Percentiles rank a stretch among this genome's conserved stretches.
Evolutionary conservation across 495 filamentous ascomycete species (phyloP).

Genomic region (Apiosordaria backusii): DNA sequence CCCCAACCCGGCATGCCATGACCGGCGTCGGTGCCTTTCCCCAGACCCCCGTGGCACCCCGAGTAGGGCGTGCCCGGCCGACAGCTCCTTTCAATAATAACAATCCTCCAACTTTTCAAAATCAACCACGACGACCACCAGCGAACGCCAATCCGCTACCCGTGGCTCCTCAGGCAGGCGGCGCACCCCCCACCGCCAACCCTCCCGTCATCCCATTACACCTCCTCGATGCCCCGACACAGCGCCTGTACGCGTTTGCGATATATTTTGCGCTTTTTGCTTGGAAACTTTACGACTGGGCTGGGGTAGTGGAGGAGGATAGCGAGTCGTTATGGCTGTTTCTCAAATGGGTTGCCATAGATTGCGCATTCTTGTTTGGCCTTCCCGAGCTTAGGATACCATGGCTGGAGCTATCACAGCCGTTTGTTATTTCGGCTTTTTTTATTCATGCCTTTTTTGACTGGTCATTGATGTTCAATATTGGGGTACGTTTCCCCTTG

Average conservation of each 20-base stretch:
- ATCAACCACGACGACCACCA: slow-evolving; percentile 4
- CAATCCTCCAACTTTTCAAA: slow-evolving; percentile 6
- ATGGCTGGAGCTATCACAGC: slow-evolving; percentile 85
- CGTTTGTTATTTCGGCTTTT: slow-evolving; percentile 63
- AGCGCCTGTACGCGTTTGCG: slow-evolving; percentile 78
- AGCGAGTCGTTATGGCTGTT: slow-evolving; percentile 80
- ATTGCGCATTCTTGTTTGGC: slow-evolving; percentile 78
- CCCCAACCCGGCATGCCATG: slow-evolving; percentile 48
- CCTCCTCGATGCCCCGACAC: slow-evolving; percentile 79
- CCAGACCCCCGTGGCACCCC: slow-evolving; percentile 35
- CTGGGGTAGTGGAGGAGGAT: slow-evolving; percentile 66
- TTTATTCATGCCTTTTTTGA: slow-evolving; percentile 66
- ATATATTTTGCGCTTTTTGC: slow-evolving; percentile 68
- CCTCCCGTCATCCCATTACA: slow-evolving; percentile 68
- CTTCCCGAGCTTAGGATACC: slow-evolving; percentile 84
- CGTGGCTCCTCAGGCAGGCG: slow-evolving; percentile 35
- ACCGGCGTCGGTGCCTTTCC: slow-evolving; percentile 45
- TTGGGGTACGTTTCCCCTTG: slow-evolving; percentile 56
- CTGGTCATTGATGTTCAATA: slow-evolving; percentile 86
- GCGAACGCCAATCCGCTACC: slow-evolving; percentile 26
- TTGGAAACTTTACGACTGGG: slow-evolving; percentile 84
- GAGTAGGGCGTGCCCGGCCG: slow-evolving; percentile 16
- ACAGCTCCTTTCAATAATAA: slow-evolving; percentile 1
- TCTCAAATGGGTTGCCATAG: slow-evolving; percentile 85
- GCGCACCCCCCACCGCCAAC: slow-evolving; percentile 22